Base-by-base conservation (phyloP, 179 eudicot species). In the Silene coronaria region DNA sequence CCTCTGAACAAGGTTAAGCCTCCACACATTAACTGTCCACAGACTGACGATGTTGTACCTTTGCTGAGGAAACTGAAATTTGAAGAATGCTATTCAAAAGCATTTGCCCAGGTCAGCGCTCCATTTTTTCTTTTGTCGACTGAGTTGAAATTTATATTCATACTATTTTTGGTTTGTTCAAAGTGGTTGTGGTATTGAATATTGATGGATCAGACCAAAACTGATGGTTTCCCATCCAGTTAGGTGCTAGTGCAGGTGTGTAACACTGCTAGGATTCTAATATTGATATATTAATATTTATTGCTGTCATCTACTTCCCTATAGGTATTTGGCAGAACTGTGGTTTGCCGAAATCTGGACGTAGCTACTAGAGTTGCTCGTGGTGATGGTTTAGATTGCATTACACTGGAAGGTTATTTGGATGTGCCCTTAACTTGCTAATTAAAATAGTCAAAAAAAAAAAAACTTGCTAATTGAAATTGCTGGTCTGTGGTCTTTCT, bases 321-420 rank as follows among this genome's bases (percentile, higher is more conserved):
- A 60, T 32, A 89, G 99, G 99, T 96, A 23, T 96, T 96, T 84
- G 91, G 89, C 65, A 86, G 89, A 85, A 96, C 97, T 21, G 97
- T 91, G 46, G 84, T 96, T 51, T 96, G 99, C 79, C 86, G 96
- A 76, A 89, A 91, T 85, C 80, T 96, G 75, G 99, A 96, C 85
- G 97, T 96, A 73, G 99, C 99, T 70, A 87, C 97, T 27, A 88
- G 87, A 71, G 96, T 96, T 80, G 97, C 99, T 75, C 93, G 97
- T 62, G 68, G 76, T 61, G 88, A 92, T 82, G 97, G 97, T 78
- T 84, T 96, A 77, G 97, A 96, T 78, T 96, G 99, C 84, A 91
- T 96, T 53, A 96, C 99, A 61, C 78, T 96, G 80, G 99, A 96
- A 91, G 99, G 97, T 95, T 77, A 75, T 74, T 34, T 74, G 64